These are phyloP conservation scores for Pseudophaeomoniella oleicola DNA, from an alignment of 2,329 filamentous ascomycete species.

Conservation along the genomic window DNA sequence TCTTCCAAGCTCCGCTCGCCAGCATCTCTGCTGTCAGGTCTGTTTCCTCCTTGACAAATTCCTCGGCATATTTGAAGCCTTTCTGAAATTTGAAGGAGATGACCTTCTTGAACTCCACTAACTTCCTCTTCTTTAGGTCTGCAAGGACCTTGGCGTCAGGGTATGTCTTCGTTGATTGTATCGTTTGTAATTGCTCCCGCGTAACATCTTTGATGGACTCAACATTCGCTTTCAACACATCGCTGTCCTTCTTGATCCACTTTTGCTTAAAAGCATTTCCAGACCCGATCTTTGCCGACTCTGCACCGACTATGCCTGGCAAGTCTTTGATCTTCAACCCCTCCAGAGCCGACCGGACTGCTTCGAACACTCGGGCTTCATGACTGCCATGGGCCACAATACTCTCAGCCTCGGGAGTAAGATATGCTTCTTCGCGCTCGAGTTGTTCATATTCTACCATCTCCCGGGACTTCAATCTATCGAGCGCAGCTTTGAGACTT, in stretches of 20 bases:
- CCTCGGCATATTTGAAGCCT: slow-evolving; percentile 73
- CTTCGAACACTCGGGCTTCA: slow-evolving; percentile 70
- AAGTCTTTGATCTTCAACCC: slow-evolving; percentile 69
- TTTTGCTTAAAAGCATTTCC: slow-evolving; percentile 78
- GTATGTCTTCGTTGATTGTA: slow-evolving; percentile 55
- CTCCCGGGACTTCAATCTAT: slow-evolving; percentile 66
- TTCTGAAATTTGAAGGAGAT: slow-evolving; percentile 74
- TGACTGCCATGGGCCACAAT: slow-evolving; percentile 65
- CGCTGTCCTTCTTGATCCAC: slow-evolving; percentile 51
- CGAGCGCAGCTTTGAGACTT: slow-evolving; percentile 72
- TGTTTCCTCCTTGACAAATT: slow-evolving; percentile 85
- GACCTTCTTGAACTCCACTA: slow-evolving; percentile 69
- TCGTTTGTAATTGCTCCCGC: slow-evolving; percentile 56
- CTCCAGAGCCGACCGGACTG: slow-evolving; percentile 55
- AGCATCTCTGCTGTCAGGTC: slow-evolving; percentile 93
- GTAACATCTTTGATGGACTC: slow-evolving; percentile 71
- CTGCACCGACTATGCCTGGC: slow-evolving; percentile 27
- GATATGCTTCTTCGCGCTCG: slow-evolving; percentile 59
- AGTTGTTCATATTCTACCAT: slow-evolving; percentile 80
- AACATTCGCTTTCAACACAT: slow-evolving; percentile 38
- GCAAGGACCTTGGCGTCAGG: slow-evolving; percentile 60
- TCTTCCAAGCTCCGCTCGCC: slow-evolving; percentile 75
- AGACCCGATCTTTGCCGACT: slow-evolving; percentile 55
- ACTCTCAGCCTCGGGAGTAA: slow-evolving; percentile 61
- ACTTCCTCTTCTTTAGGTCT: slow-evolving; percentile 84